Conservation (phyloP, 331 rosid genomes). For the Malus hybrid region DNA sequence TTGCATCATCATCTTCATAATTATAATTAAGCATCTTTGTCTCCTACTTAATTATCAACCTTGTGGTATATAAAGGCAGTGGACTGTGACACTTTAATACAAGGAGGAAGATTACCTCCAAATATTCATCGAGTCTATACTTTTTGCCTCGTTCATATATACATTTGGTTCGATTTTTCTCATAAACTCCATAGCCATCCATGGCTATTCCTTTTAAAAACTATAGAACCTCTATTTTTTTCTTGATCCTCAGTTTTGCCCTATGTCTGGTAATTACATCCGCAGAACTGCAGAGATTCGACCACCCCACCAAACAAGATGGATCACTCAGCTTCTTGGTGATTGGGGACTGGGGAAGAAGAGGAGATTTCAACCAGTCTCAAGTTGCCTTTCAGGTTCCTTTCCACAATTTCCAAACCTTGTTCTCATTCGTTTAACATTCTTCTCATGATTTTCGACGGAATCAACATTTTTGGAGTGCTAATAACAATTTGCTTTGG, state of each 20-base stretch:
- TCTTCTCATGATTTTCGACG: background rate
- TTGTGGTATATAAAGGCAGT: background rate
- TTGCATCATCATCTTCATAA: background rate
- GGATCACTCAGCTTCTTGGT: slow-evolving; percentile 70
- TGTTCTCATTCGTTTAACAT: background rate
- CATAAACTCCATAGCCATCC: background rate
- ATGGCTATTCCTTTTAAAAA: slow-evolving; percentile 17
- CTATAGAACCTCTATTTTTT: background rate
- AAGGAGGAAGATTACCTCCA: background rate
- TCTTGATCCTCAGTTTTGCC: slow-evolving; percentile 21
- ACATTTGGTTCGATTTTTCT: background rate
- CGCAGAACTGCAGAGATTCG: slow-evolving; percentile 46
- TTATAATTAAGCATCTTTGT: background rate
- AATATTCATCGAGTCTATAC: background rate
- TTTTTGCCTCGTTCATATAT: background rate
- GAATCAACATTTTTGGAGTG: too few relatives aligned
- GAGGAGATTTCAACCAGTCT: slow-evolving; percentile 73
- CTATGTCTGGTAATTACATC: slow-evolving; percentile 19
- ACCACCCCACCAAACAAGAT: slow-evolving; percentile 45
- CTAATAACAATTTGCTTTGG: background rate
- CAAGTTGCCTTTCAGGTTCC: slow-evolving; percentile 70
- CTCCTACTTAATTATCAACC: background rate
- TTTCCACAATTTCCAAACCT: background rate
- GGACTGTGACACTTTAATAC: too few relatives aligned
- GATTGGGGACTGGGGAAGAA: slow-evolving; percentile 86